Percentiles rank a stretch among this genome's conserved stretches.
Conservation (phyloP, 352 stramenopile genomes). For the Thalassiosira exigua region DNA sequence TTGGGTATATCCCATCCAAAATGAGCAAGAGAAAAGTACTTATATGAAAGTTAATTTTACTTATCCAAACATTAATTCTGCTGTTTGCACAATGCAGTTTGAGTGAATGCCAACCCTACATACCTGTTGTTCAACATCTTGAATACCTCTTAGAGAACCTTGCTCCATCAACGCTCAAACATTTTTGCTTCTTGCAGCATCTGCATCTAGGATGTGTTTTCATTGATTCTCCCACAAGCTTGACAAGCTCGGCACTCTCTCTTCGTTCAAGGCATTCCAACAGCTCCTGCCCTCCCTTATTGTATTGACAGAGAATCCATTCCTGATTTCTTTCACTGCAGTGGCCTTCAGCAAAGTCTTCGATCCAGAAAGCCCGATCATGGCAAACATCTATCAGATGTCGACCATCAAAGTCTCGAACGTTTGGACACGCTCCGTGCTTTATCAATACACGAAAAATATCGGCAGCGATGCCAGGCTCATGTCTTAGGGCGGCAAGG, state of each 20-base stretch:
- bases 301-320: not conserved
- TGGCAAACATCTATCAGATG: constrained; percentile 24
- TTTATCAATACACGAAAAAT: constrained; percentile 23
- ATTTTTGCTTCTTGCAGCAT: constrained; percentile 28
- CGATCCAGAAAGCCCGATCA: constrained; percentile 16
- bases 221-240: constrained; percentile 20
- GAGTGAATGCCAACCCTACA: too few relatives aligned
- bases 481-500: constrained; percentile 5
- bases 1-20: too few relatives aligned
- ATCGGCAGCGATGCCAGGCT: constrained; percentile 16
- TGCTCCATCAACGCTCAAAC: too few relatives aligned
- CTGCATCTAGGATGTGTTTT: constrained; percentile 13
- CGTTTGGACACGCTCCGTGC: constrained; percentile 29
- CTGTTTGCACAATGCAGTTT: too few relatives aligned
- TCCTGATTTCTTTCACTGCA: not conserved
- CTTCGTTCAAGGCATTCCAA: constrained; percentile 13
- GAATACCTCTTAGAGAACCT: too few relatives aligned
- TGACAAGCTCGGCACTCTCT: constrained; percentile 22
- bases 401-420: constrained; percentile 1
- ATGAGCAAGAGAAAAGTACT: too few relatives aligned
- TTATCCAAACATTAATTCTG: too few relatives aligned
- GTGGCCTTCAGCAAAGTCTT: too few relatives aligned
- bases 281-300: not conserved
- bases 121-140: too few relatives aligned
- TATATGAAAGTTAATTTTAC: too few relatives aligned